Conservation (phyloP, 306 rosid species). For the Quercus agrifolia region DNA sequence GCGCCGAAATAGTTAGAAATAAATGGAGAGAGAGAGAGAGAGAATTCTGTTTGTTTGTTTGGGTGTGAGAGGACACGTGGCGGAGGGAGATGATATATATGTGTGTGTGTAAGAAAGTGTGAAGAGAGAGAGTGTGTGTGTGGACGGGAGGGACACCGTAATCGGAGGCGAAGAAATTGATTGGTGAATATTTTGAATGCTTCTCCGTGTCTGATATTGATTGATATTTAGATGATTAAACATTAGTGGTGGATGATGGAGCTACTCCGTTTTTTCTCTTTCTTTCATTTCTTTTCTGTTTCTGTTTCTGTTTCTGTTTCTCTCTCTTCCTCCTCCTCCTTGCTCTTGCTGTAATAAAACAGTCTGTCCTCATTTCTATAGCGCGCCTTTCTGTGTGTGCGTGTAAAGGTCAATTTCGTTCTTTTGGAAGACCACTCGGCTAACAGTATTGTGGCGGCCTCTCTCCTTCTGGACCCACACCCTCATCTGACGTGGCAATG, state of each 20-base stretch:
- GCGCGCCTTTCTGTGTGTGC: too few relatives aligned
- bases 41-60: not conserved
- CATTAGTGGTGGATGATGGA: too few relatives aligned
- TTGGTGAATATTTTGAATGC: conserved; percentile 1
- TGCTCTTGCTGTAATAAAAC: not conserved
- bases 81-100: not conserved
- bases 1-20: not conserved
- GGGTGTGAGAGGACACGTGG: conserved; percentile 16
- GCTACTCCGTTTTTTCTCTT: not conserved
- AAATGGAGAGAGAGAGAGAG: conserved; percentile 1
- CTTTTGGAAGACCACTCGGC: too few relatives aligned
- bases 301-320: not conserved
- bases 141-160: not conserved
- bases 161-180: not conserved
- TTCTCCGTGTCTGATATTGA: not conserved
- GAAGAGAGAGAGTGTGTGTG: not conserved
- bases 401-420: too few relatives aligned
- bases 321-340: not conserved
- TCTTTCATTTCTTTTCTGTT: not conserved
- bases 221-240: too few relatives aligned
- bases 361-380: not conserved
- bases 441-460: too few relatives aligned
- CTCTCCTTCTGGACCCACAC: too few relatives aligned
- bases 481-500: too few relatives aligned
- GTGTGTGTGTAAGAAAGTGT: not conserved